A percentile compares a stretch with the other conserved stretches of the same genome.
phyloP scores from a whole-genome alignment of 495 filamentous ascomycete genomes.

The Lasiosphaeris hirsuta region DNA sequence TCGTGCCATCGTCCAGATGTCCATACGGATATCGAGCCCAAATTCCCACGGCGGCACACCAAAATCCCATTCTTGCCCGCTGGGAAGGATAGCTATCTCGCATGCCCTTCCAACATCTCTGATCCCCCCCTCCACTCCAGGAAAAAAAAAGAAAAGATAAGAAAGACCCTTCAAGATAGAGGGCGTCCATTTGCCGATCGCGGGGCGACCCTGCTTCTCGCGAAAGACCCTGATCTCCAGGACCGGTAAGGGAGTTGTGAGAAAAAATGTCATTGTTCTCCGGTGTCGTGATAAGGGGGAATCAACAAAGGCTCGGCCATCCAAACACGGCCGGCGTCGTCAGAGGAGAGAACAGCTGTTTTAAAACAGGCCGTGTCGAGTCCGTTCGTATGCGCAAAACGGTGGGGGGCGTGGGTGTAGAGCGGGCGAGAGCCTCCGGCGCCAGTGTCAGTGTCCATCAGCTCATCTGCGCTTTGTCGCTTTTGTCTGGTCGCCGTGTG shows the following conservation, averaged over 20 bases:
- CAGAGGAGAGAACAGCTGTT: neutral
- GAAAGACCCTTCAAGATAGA: too few relatives aligned
- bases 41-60: slow-evolving; percentile 8
- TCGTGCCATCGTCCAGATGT: neutral
- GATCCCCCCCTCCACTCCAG: neutral
- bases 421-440: slow-evolving; percentile 4
- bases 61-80: slow-evolving; percentile 3
- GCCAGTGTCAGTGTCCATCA: neutral
- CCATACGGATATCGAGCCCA: slow-evolving; percentile 2
- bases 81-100: neutral
- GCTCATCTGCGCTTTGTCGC: neutral
- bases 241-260: neutral
- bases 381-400: neutral
- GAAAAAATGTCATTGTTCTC: neutral
- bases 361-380: neutral
- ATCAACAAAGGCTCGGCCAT: neutral
- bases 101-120: slow-evolving; percentile 1
- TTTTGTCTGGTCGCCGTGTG: neutral
- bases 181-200: neutral
- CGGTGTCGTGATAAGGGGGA: neutral
- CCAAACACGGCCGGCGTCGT: neutral
- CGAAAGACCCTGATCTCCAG: neutral
- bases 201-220: neutral
- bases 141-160: neutral
- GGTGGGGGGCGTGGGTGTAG: neutral